phyloP scores from a whole-genome alignment of 208 protist genomes.

The Vickermania ingenoplastis region DNA sequence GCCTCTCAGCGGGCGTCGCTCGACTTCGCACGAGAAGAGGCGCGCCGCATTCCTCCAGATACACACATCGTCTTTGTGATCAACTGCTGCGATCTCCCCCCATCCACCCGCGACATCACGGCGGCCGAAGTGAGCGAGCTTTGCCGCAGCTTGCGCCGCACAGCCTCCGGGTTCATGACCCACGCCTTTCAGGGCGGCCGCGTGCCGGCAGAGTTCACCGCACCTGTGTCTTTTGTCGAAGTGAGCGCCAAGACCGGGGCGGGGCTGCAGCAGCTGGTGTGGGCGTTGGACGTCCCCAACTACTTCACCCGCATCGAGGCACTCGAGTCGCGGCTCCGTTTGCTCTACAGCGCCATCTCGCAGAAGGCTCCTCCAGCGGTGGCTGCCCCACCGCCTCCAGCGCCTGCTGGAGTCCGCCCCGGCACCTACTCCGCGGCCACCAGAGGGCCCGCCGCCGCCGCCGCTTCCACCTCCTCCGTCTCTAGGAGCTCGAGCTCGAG shows the following conservation, averaged over 20 bases:
- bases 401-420: too few relatives aligned
- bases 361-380: too few relatives aligned
- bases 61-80: conserved; percentile 54
- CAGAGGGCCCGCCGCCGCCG: too few relatives aligned
- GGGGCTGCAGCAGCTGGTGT: conserved; percentile 33
- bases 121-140: conserved; percentile 32
- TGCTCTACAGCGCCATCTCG: conserved; percentile 6
- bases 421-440: too few relatives aligned
- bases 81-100: conserved; percentile 41
- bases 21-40: conserved; percentile 53
- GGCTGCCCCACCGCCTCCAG: too few relatives aligned
- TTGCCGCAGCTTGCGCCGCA: conserved; percentile 23
- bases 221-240: conserved; percentile 28
- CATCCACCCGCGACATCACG: conserved; percentile 17
- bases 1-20: conserved; percentile 31
- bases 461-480: too few relatives aligned
- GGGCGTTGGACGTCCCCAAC: conserved; percentile 53
- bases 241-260: conserved; percentile 36
- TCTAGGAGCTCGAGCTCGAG: too few relatives aligned
- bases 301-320: conserved; percentile 28
- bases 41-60: conserved; percentile 35
- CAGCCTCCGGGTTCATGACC: conserved; percentile 36
- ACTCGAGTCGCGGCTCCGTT: conserved; percentile 31
- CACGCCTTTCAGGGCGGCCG: conserved; percentile 24
- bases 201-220: conserved; percentile 28